Base-by-base conservation (phyloP, 768 basidiomycete genomes). In the Coprinopsis sp. region DNA sequence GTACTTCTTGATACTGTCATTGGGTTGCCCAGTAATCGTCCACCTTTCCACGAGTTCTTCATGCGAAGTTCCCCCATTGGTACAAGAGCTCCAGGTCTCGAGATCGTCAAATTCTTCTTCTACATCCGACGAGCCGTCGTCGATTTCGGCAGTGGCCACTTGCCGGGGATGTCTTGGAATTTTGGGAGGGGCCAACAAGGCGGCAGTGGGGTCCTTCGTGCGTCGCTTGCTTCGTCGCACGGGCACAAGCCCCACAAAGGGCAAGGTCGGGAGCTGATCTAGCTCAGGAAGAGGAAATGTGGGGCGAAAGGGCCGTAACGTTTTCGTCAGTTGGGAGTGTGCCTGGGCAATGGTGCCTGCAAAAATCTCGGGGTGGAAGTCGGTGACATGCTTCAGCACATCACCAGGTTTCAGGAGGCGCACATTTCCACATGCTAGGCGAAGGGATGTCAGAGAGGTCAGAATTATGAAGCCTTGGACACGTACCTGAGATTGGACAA, bases 401-500 rank as follows among this genome's bases (percentile, higher is more conserved):
- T 49, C 48, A 3, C 31, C 28, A 14, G 14, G 11, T 36, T 49
- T 49, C 22, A 43, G 22, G 21, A 27, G 25, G 6, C 36, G 19
- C 16, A 21, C 13, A 22, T 11, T 5, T n/a, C 19, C n/a, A 23
- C 48, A 49, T 1, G 14, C 48, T 49, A 21, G 10, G 23, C 24
- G 46, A 38, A 12, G 38, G 34, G 13, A 34, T 38, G 43, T 21
- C 24, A 44, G 16, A 25, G 33, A 19, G 14, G 10, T 10, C 11
- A 23, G 2, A 33, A 27, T 23, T 21, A 30, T 29, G 36, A 25
- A 30, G 33, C 11, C 7, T 37, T 28, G 2, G 24, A n/a, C 36
- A 34, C 47, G n/a, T 37, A 64, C 65, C 58, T 45, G 39, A 42
- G 23, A 64, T 44, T 8, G 64, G 64, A 51, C 65, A 66, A 19